Base-by-base conservation (phyloP, 805 yeast genomes). In the Metschnikowia kofuensis region DNA sequence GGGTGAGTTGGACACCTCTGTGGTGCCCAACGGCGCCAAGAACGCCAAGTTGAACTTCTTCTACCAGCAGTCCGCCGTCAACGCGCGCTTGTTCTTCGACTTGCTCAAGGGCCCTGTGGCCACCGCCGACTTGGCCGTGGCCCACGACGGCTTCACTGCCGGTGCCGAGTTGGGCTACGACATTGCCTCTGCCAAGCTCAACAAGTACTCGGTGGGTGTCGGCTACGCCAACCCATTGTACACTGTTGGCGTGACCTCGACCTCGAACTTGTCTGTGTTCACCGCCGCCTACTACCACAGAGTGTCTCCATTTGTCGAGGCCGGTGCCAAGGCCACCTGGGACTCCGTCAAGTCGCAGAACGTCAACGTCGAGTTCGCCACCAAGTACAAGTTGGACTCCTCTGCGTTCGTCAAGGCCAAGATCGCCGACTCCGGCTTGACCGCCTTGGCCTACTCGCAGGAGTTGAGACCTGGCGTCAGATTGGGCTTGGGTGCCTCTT, bases 111-210 rank as follows among this genome's bases (percentile, higher is more conserved):
- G 96, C 62, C 97, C 98, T 62, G 79, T 87, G 60, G 94, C 96
- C 72, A 84, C 89, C 61, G 97, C 97, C 75, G 97, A 94, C 75
- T 80, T 89, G 68, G 84, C 96, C 57, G 82, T 91, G 65, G 96
- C 96, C 66, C 96, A 89, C 77, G 96, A 90, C 64, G 97, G 97
- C 63, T 85, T 90, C 82, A 84, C 95, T 61, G 92, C 92, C 62
- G 99, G 99, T 76, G 96, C 91, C 61, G 96, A 94, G 78, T 83
- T 92, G 68, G 94, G 96, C 64, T 94, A 94, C 80, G 98, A 94
- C 77, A 89, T 94, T 68, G 79, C 88, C 62, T 80, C 87, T 60
- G 98, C 97, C 67, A 81, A 89, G 73, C 85, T 94, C 69, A 87
- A 96, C 75, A 88, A 88, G 74, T 90, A 90, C 83, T 84, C 97